Evolutionary conservation across 192 early-diverging fungal genomes (phyloP).

Genomic region (Coemansia sp.): DNA sequence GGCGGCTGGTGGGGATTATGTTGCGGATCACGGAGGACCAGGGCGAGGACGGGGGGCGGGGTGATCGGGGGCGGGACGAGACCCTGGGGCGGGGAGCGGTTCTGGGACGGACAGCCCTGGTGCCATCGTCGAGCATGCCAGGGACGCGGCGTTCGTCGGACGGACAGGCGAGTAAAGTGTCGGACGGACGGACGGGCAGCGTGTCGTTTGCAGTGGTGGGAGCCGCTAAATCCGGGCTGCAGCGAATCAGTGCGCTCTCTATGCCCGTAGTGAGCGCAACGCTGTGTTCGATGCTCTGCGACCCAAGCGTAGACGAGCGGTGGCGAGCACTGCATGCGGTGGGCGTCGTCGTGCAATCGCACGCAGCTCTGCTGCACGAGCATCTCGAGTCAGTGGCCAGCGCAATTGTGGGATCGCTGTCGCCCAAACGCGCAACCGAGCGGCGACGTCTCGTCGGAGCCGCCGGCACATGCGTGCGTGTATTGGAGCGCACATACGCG

Average conservation of each 20-base stretch:
- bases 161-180: background rate
- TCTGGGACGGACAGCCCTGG: background rate
- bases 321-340: conserved; percentile 49
- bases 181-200: conserved; percentile 4
- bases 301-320: conserved; percentile 18
- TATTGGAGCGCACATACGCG: conserved; percentile 39
- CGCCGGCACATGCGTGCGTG: conserved; percentile 50
- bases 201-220: conserved; percentile 48
- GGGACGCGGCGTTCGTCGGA: background rate
- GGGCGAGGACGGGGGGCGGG: background rate
- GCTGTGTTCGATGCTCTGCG: conserved; percentile 19
- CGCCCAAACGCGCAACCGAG: conserved; percentile 37
- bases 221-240: conserved; percentile 46
- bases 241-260: conserved; percentile 36
- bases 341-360: conserved; percentile 34
- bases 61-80: no score
- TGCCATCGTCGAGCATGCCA: background rate
- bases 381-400: conserved; percentile 33
- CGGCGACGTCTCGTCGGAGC: conserved; percentile 41
- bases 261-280: conserved; percentile 29
- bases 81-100: no score
- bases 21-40: conserved; percentile 3
- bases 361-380: conserved; percentile 26
- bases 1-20: conserved; percentile 33
- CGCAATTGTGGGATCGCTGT: conserved; percentile 42